Conservation (phyloP, 2,329 filamentous ascomycete genomes). For the Talaromyces sp. region DNA sequence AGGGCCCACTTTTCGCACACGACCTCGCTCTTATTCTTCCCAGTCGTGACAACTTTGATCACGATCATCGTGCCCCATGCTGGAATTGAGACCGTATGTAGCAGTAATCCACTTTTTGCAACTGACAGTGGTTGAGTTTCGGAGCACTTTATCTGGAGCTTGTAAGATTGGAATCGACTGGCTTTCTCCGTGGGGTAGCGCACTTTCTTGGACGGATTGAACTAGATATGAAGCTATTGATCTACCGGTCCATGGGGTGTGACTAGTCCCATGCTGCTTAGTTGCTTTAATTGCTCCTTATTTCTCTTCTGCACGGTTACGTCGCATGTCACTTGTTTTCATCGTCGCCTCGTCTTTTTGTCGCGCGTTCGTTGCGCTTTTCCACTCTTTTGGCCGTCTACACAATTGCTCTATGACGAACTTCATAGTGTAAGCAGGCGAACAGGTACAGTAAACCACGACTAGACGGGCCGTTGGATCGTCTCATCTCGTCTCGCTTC, state of each 20-base stretch:
- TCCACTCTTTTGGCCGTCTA: conserved; percentile 2
- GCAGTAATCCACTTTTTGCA: neutral
- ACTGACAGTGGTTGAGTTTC: neutral
- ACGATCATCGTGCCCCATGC: neutral
- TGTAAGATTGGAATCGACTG: conserved; percentile 8
- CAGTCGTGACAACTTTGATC: neutral
- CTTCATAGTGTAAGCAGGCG: conserved; percentile 1
- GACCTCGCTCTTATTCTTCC: neutral
- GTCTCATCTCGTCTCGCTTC: neutral
- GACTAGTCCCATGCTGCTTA: conserved; percentile 6
- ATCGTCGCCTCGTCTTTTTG: neutral
- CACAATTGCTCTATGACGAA: conserved; percentile 11
- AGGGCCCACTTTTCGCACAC: neutral
- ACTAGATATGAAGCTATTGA: conserved; percentile 11
- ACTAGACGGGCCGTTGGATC: conserved; percentile 1
- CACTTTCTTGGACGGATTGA: conserved; percentile 4
- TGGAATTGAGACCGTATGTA: neutral
- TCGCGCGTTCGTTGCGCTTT: neutral
- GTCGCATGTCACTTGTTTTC: neutral
- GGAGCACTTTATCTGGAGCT: neutral
- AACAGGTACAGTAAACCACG: neutral
- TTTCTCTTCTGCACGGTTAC: conserved; percentile 9
- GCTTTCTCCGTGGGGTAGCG: conserved; percentile 12
- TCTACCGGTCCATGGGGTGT: conserved; percentile 1
- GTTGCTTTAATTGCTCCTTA: conserved; percentile 9